phyloP scores from a whole-genome alignment of 75 land plant species.

The Larix kaempferi region DNA sequence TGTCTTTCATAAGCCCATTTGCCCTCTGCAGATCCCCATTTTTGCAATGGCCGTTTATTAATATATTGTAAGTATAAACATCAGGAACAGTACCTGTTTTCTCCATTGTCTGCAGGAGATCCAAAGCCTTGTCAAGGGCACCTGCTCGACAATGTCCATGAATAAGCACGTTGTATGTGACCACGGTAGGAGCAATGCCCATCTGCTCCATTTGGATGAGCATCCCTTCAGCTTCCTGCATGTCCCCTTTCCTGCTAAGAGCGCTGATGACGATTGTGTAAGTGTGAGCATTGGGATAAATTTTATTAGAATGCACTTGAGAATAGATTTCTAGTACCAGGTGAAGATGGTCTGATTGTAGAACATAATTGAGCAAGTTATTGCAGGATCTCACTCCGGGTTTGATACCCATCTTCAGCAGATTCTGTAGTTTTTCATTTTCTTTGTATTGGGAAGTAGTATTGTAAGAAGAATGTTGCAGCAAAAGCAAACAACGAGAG shows the following conservation, averaged over 20 bases:
- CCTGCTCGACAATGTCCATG: conserved; percentile 43
- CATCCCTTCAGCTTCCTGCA: conserved; percentile 47
- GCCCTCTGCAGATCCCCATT: conserved; percentile 36
- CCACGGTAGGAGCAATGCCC: conserved; percentile 20
- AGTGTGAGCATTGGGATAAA: conserved; percentile 12
- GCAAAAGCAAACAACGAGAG: too few relatives aligned
- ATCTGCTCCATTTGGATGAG: conserved; percentile 32
- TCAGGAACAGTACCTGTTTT: conserved; percentile 28
- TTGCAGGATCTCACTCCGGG: conserved; percentile 28
- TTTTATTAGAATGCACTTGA: conserved; percentile 27
- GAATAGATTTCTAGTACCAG: conserved; percentile 22
- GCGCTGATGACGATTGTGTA: conserved; percentile 28
- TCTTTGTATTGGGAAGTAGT: too few relatives aligned
- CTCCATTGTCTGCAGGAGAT: conserved; percentile 20
- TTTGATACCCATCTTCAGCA: conserved; percentile 26
- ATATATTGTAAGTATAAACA: conserved; percentile 19
- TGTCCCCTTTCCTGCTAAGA: conserved; percentile 31
- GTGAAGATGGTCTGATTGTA: conserved; percentile 10
- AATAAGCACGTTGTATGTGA: conserved; percentile 52
- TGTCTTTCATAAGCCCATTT: conserved; percentile 42
- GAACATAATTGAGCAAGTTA: conserved; percentile 26
- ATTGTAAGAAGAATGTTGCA: too few relatives aligned
- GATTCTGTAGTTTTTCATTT: conserved; percentile 9
- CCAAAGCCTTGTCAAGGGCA: conserved; percentile 32
- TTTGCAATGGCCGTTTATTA: conserved; percentile 26